These are phyloP conservation scores for Alternaria dauci DNA, from an alignment of 2,329 filamentous ascomycete species.

Conservation along the genomic window DNA sequence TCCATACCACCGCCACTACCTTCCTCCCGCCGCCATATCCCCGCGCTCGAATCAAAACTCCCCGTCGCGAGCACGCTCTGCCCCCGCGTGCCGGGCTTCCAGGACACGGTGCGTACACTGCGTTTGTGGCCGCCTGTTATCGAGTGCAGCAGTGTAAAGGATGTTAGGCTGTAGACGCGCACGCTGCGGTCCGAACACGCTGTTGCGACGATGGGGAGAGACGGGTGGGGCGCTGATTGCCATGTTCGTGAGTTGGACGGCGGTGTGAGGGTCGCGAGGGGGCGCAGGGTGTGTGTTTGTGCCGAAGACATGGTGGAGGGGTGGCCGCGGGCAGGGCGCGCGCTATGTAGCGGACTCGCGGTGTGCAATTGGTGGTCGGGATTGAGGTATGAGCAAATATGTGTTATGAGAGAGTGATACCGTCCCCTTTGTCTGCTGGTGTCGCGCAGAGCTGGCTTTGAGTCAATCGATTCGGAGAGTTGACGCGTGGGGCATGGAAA, in stretches of 20 bases:
- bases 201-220: constrained; percentile 86
- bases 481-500: constrained; percentile 22
- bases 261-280: constrained; percentile 63
- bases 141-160: constrained; percentile 78
- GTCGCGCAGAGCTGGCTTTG: not conserved
- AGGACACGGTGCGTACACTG: constrained; percentile 83
- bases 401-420: accelerated
- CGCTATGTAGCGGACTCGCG: not conserved
- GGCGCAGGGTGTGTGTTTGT: constrained; percentile 42
- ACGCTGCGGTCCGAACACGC: constrained; percentile 86
- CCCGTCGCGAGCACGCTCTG: constrained; percentile 84
- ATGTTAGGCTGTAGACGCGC: constrained; percentile 86
- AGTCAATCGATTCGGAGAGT: constrained; percentile 10
- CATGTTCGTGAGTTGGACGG: constrained; percentile 73
- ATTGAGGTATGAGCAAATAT: not conserved
- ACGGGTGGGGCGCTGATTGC: constrained; percentile 85
- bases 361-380: not conserved
- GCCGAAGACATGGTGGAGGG: constrained; percentile 28
- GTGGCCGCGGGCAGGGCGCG: constrained; percentile 6
- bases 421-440: not conserved
- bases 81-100: constrained; percentile 75
- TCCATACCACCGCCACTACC: constrained; percentile 63
- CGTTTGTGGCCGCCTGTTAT: constrained; percentile 90
- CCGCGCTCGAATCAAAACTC: constrained; percentile 92
- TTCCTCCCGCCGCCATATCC: constrained; percentile 73